Evolutionary conservation across 1,284 basidiomycete genomes (phyloP).

Genomic region (Hymenochaete sp.): DNA sequence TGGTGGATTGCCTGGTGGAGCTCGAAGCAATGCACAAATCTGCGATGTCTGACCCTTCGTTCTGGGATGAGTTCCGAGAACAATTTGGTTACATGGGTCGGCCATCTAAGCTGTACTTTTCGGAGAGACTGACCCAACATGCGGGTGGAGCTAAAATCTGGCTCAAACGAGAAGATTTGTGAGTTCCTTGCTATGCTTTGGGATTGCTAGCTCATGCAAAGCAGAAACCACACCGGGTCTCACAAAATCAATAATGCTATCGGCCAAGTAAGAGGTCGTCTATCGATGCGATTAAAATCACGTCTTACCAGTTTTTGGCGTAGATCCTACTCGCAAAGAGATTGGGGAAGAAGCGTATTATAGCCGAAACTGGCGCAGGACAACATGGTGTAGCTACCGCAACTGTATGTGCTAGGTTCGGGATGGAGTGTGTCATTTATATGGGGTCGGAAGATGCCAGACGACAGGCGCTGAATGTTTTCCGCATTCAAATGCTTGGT

Average conservation of each 20-base stretch:
- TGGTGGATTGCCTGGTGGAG: slow-evolving; percentile 87
- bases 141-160: slow-evolving; percentile 87
- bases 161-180: slow-evolving; percentile 96
- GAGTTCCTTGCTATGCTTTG: slow-evolving; percentile 27
- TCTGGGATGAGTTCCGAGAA: slow-evolving; percentile 88
- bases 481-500: slow-evolving; percentile 96
- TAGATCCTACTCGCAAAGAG: slow-evolving; percentile 88
- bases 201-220: neutral
- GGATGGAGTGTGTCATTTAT: slow-evolving; percentile 91
- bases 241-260: slow-evolving; percentile 98
- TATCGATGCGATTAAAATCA: slow-evolving; percentile 13
- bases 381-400: slow-evolving; percentile 99
- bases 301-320: slow-evolving; percentile 8
- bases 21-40: slow-evolving; percentile 85
- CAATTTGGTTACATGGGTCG: slow-evolving; percentile 85
- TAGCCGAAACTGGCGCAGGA: slow-evolving; percentile 97
- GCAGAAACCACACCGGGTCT: slow-evolving; percentile 89
- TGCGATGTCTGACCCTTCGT: slow-evolving; percentile 82
- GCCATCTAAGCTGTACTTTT: slow-evolving; percentile 62
- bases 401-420: slow-evolving; percentile 95
- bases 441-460: slow-evolving; percentile 99
- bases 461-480: slow-evolving; percentile 93
- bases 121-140: slow-evolving; percentile 58
- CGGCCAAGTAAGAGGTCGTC: slow-evolving; percentile 52
- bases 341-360: slow-evolving; percentile 93